phyloP scores from a whole-genome alignment of 768 basidiomycete species.

The Psilocybe cubensis region DNA sequence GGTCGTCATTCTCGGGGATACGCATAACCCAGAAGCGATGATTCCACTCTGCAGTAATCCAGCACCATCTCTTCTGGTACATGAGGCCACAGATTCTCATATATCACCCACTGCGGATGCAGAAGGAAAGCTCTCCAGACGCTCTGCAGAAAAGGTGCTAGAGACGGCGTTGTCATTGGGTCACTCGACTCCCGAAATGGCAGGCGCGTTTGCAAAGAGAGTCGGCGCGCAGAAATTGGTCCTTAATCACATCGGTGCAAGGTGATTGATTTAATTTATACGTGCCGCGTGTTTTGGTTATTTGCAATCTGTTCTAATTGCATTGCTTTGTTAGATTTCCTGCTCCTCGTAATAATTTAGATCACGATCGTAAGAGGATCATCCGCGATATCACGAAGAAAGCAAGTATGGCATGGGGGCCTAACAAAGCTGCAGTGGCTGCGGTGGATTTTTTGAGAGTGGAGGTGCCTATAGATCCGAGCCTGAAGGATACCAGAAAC shows the following conservation, averaged over 20 bases:
- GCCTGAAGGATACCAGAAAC: background rate
- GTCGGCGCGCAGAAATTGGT: constrained; percentile 65
- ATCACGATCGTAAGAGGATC: constrained; percentile 42
- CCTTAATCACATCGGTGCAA: constrained; percentile 77
- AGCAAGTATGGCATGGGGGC: constrained; percentile 62
- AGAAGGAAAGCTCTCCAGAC: constrained; percentile 38
- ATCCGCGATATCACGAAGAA: constrained; percentile 65
- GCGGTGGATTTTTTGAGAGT: constrained; percentile 64
- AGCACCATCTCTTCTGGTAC: constrained; percentile 71
- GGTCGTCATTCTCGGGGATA: constrained; percentile 80
- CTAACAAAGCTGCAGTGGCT: constrained; percentile 44
- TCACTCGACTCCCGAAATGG: constrained; percentile 81
- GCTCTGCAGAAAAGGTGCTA: constrained; percentile 42
- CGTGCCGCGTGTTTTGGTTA: background rate
- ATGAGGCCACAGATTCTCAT: constrained; percentile 82
- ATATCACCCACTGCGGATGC: constrained; percentile 61
- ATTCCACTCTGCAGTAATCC: constrained; percentile 56
- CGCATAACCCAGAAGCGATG: constrained; percentile 63
- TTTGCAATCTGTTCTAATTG: background rate
- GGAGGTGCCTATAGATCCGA: constrained; percentile 33
- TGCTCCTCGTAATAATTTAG: constrained; percentile 43
- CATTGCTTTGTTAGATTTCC: constrained; percentile 52
- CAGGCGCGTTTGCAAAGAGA: constrained; percentile 70
- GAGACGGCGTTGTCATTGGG: constrained; percentile 65
- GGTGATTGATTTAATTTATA: constrained; percentile 42